These are phyloP conservation scores for Excoecaria cochinchinensis DNA, from an alignment of 345 rosid species.

Conservation along the genomic window DNA sequence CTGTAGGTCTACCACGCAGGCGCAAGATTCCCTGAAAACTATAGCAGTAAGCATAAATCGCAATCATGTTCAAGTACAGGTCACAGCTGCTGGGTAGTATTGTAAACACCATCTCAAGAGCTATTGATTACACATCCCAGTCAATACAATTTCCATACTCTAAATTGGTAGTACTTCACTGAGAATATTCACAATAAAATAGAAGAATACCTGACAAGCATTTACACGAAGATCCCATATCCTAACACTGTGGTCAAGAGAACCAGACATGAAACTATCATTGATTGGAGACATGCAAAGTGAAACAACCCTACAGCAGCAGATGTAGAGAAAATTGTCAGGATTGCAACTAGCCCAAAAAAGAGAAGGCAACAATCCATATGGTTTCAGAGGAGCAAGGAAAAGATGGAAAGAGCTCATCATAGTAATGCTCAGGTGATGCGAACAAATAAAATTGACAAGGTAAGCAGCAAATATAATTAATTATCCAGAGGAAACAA, in stretches of 20 bases:
- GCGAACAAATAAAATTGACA: background rate
- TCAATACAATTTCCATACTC: background rate
- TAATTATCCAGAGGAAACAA: no score
- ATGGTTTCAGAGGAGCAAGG: background rate
- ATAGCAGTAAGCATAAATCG: conserved; percentile 58
- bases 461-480: background rate
- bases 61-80: conserved; percentile 23
- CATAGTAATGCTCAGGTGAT: background rate
- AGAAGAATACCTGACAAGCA: conserved; percentile 88
- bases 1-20: conserved; percentile 93
- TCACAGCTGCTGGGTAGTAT: background rate
- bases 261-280: conserved; percentile 99
- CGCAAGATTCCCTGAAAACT: conserved; percentile 81
- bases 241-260: conserved; percentile 86
- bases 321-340: conserved; percentile 15
- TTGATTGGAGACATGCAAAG: conserved; percentile 97
- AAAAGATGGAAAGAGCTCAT: background rate
- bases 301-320: conserved; percentile 72
- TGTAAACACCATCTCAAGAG: background rate
- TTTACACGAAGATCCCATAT: conserved; percentile 99
- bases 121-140: background rate
- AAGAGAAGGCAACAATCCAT: background rate
- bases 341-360: background rate
- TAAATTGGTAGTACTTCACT: background rate
- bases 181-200: background rate